phyloP scores from a whole-genome alignment of 2,329 filamentous ascomycete species.

The Cladosporium sp. region DNA sequence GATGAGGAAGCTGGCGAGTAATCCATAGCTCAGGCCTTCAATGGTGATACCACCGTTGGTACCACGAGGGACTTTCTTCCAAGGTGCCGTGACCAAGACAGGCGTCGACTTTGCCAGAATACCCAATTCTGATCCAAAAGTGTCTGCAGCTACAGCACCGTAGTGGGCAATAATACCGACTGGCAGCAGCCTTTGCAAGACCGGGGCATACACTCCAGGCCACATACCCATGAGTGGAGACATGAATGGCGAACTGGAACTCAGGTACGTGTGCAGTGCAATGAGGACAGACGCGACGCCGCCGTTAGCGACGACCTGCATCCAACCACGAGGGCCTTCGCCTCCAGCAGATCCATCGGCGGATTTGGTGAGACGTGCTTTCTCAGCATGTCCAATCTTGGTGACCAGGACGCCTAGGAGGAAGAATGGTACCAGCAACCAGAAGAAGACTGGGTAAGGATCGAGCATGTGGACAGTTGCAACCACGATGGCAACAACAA shows the following conservation, averaged over 20 bases:
- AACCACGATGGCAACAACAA: conserved; percentile 67
- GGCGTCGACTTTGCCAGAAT: conserved; percentile 75
- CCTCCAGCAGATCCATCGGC: conserved; percentile 69
- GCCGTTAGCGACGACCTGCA: conserved; percentile 90
- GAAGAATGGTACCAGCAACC: conserved; percentile 79
- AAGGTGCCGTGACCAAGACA: conserved; percentile 77
- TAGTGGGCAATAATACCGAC: conserved; percentile 59
- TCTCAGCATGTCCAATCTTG: conserved; percentile 85
- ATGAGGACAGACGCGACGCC: conserved; percentile 66
- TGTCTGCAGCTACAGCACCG: conserved; percentile 86
- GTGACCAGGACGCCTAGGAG: conserved; percentile 78
- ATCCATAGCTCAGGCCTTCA: conserved; percentile 55
- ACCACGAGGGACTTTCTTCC: conserved; percentile 77
- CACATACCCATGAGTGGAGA: conserved; percentile 24
- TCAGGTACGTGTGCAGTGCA: conserved; percentile 46
- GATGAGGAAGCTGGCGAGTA: conserved; percentile 48
- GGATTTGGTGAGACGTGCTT: conserved; percentile 74
- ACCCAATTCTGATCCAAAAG: conserved; percentile 90
- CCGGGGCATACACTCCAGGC: conserved; percentile 38
- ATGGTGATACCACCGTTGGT: conserved; percentile 90
- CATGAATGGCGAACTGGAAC: conserved; percentile 32
- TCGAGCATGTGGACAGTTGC: conserved; percentile 81
- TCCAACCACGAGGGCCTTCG: conserved; percentile 76
- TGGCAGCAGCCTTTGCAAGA: conserved; percentile 37
- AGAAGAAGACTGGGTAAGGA: conserved; percentile 90